These are phyloP conservation scores for Eremochloa ophiuroides DNA, from an alignment of 176 grass and related monocot genomes.

Conservation along the genomic window DNA sequence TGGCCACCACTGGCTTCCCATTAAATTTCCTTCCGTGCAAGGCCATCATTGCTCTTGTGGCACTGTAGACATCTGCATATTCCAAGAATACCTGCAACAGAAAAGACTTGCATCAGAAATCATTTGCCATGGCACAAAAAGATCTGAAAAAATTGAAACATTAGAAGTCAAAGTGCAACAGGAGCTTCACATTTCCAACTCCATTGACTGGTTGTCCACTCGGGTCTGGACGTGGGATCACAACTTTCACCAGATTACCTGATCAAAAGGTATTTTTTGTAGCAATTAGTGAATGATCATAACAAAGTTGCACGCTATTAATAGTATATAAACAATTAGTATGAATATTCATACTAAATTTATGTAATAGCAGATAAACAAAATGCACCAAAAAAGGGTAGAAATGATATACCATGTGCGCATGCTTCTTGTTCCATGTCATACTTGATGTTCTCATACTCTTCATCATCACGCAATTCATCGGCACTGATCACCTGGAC, in stretches of 20 bases:
- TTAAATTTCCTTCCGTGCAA: slow-evolving; percentile 70
- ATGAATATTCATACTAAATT: too few relatives aligned
- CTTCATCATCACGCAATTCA: slow-evolving; percentile 71
- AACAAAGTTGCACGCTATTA: not conserved
- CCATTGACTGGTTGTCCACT: slow-evolving; percentile 43
- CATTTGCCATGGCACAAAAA: not conserved
- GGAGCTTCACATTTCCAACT: slow-evolving; percentile 63
- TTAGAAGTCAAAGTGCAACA: not conserved
- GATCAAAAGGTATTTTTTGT: not conserved
- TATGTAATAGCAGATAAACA: not conserved
- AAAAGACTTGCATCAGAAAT: not conserved
- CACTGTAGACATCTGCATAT: slow-evolving; percentile 53
- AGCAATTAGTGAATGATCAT: not conserved
- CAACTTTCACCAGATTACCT: slow-evolving; percentile 83
- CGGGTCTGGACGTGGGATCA: slow-evolving; percentile 74
- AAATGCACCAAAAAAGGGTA: not conserved
- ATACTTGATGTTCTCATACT: slow-evolving; percentile 76
- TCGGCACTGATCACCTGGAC: slow-evolving; percentile 57
- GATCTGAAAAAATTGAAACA: not conserved
- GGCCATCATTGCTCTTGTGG: slow-evolving; percentile 52
- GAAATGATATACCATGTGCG: slow-evolving; percentile 59
- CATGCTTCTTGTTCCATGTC: slow-evolving; percentile 73
- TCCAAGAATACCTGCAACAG: slow-evolving; percentile 74
- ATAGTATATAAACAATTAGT: too few relatives aligned
- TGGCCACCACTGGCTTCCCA: slow-evolving; percentile 57